Evolutionary conservation across 768 basidiomycete genomes (phyloP).

Genomic region (Lentinula edodes): DNA sequence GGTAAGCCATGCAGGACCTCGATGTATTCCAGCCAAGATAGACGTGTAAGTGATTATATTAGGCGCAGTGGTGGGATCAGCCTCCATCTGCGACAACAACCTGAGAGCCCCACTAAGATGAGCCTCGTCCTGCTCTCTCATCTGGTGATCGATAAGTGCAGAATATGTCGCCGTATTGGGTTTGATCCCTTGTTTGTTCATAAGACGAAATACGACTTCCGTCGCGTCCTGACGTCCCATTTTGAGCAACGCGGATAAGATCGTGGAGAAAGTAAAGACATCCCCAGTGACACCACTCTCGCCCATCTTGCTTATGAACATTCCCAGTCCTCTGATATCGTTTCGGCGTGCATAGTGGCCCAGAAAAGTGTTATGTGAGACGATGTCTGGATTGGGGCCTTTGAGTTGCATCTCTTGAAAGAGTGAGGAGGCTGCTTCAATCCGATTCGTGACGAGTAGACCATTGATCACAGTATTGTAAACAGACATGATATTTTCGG

Average conservation of each 20-base stretch:
- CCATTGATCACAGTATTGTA: slow-evolving; percentile 77
- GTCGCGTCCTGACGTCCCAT: slow-evolving; percentile 64
- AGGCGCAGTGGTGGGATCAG: slow-evolving; percentile 40
- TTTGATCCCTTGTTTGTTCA: slow-evolving; percentile 68
- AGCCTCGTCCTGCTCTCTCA: slow-evolving; percentile 48
- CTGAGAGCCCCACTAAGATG: slow-evolving; percentile 59
- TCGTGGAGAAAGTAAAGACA: slow-evolving; percentile 80
- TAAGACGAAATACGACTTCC: slow-evolving; percentile 57
- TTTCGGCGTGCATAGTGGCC: slow-evolving; percentile 56
- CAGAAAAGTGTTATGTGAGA: slow-evolving; percentile 80
- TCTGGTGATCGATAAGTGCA: slow-evolving; percentile 71
- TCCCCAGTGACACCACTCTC: slow-evolving; percentile 58
- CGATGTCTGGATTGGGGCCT: slow-evolving; percentile 64
- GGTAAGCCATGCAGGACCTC: slow-evolving; percentile 43
- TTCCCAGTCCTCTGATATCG: slow-evolving; percentile 58
- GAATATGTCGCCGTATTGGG: slow-evolving; percentile 76
- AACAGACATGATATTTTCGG: slow-evolving; percentile 29
- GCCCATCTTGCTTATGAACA: slow-evolving; percentile 52
- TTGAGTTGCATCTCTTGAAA: slow-evolving; percentile 36
- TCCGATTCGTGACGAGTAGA: slow-evolving; percentile 42
- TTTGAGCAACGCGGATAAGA: slow-evolving; percentile 73
- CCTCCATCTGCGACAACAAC: slow-evolving; percentile 76
- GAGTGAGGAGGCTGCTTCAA: slow-evolving; percentile 34
- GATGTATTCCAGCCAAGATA: slow-evolving; percentile 68
- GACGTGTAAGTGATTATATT: slow-evolving; percentile 84